A percentile compares a stretch with the other conserved stretches of the same genome.
phyloP scores from a whole-genome alignment of 768 basidiomycete genomes.

The Podaxis pistillaris region DNA sequence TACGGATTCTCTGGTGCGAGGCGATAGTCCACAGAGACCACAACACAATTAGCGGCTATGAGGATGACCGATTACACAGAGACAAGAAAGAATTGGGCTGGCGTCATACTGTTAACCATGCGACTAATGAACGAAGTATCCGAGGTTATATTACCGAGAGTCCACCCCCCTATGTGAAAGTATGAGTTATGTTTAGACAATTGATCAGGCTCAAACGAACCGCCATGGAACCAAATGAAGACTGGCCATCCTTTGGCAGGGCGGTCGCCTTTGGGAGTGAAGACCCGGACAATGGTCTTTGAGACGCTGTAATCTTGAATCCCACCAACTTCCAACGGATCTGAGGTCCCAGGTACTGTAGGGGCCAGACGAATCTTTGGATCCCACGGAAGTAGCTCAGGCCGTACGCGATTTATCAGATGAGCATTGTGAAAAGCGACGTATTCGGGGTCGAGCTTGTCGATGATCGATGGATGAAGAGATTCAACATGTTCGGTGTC shows the following conservation, averaged over 20 bases:
- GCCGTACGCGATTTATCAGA: constrained; percentile 43
- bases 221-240: constrained; percentile 75
- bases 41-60: constrained; percentile 58
- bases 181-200: not conserved
- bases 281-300: constrained; percentile 57
- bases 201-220: constrained; percentile 29
- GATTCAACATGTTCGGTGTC: constrained; percentile 34
- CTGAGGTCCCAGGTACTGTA: constrained; percentile 55
- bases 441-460: constrained; percentile 66
- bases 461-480: constrained; percentile 59
- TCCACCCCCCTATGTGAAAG: constrained; percentile 63
- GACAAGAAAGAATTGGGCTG: not conserved
- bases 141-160: constrained; percentile 60
- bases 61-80: not conserved
- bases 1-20: constrained; percentile 71
- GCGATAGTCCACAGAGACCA: constrained; percentile 68
- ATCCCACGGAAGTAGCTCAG: constrained; percentile 62
- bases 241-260: constrained; percentile 67
- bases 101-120: constrained; percentile 50
- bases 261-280: constrained; percentile 53
- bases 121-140: constrained; percentile 63
- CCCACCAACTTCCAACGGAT: constrained; percentile 53
- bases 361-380: constrained; percentile 51
- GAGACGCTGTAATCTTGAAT: constrained; percentile 52
- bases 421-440: constrained; percentile 55